phyloP scores from a whole-genome alignment of 345 rosid genomes.

The Acer campestre region DNA sequence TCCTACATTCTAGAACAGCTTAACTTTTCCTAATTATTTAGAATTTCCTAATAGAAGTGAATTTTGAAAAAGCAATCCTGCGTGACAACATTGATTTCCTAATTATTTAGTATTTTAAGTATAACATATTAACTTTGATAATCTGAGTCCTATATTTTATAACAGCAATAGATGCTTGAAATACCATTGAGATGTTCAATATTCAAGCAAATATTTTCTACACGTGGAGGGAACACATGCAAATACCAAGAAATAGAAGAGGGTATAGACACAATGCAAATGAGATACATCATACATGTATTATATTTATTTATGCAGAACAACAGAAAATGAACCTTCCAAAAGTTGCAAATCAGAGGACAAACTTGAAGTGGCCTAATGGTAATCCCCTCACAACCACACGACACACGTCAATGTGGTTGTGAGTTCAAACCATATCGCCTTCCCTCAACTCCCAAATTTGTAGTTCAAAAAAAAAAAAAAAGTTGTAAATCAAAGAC shows the following conservation, averaged over 20 bases:
- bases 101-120: not conserved
- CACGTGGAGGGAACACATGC: not conserved
- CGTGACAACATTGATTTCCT: not conserved
- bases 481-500: not conserved
- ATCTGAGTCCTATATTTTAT: not conserved
- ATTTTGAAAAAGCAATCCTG: not conserved
- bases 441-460: no score
- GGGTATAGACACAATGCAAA: not conserved
- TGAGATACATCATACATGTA: not conserved
- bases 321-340: conserved; percentile 1
- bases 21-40: not conserved
- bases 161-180: not conserved
- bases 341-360: not conserved
- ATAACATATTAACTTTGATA: not conserved
- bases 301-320: not conserved
- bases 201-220: not conserved
- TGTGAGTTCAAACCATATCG: no score
- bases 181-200: not conserved
- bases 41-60: not conserved
- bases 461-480: no score
- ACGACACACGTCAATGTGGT: no score
- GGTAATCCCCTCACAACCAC: no score
- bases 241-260: not conserved
- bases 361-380: no score
- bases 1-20: not conserved